Base-by-base conservation (phyloP, 1,284 basidiomycete species). In the Athelia sp. region DNA sequence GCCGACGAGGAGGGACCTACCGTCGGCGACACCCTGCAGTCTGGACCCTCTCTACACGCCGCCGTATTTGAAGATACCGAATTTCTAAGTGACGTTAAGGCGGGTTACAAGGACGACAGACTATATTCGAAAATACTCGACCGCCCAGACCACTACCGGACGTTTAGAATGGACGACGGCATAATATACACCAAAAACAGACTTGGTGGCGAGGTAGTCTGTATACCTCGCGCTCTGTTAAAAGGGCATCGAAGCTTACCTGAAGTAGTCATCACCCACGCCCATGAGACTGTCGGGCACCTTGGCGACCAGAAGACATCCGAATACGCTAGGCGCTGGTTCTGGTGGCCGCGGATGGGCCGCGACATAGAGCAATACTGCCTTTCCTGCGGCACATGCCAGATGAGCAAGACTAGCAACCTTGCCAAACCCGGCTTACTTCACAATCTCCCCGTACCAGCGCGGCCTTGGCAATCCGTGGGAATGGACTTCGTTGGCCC, bases 261-360 rank as follows among this genome's bases (percentile, higher is more conserved):
- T 0, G 58, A 62, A 18, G 38, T 60, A 0, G 48, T 65, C 3
- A 50, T 67, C 1, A 50, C 55, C 11, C 52, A 60, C 11, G 64
- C 60, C 0, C 66, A 68, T 48, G 4, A 15, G 0, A 46, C 53
- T 0, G 10, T 68, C 2, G 62, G 64, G 0, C 66, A 69, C 46
- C 52, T 57, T 11, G 64, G 64, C 0, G 1, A 46, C 0, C 51
- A 56, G 23, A 53, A 59, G 13, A 67, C 66, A 0, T 45, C 49
- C 0, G 60, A 62, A 4, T 67, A 66, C 46, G 4, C 67, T 0
- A 49, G 59, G 15, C 46, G 52, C 3, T 65, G 56, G 56, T 67
- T 59, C 45, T 71, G 68, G 68, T 71, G 68, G 69, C 63, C 62
- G 1, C 43, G 32, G 2, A 55, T 69, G 2, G 56, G 52, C 1